These are phyloP conservation scores for Artemisia princeps DNA, from an alignment of 140 eudicot species.

Conservation along the genomic window DNA sequence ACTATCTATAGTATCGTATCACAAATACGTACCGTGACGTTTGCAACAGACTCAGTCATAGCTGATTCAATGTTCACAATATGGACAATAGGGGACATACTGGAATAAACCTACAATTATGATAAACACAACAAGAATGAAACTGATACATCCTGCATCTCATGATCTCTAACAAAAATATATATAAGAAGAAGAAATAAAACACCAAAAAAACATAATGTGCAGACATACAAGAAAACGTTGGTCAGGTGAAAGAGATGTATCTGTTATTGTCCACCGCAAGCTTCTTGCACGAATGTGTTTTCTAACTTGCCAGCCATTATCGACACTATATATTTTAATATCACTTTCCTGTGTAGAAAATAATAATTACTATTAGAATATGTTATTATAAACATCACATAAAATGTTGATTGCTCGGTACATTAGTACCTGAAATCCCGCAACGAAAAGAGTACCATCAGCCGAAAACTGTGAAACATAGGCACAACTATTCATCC, in stretches of 20 bases:
- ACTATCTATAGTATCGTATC: background rate
- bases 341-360: slow-evolving; percentile 69
- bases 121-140: background rate
- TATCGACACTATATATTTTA: slow-evolving; percentile 65
- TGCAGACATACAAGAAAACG: slow-evolving; percentile 67
- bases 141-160: no score
- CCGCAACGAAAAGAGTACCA: slow-evolving; percentile 89
- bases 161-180: no score
- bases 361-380: background rate
- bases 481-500: slow-evolving; percentile 68
- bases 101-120: slow-evolving; percentile 70
- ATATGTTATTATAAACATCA: background rate
- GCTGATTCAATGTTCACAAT: slow-evolving; percentile 77
- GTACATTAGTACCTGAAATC: slow-evolving; percentile 61
- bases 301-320: slow-evolving; percentile 76
- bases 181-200: no score
- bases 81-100: slow-evolving; percentile 84
- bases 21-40: slow-evolving; percentile 50
- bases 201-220: background rate
- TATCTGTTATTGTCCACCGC: slow-evolving; percentile 91
- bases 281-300: slow-evolving; percentile 73
- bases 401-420: background rate
- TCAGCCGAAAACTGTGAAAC: slow-evolving; percentile 85
- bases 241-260: slow-evolving; percentile 90
- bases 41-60: slow-evolving; percentile 72